phyloP scores from a whole-genome alignment of 108 stramenopile species.

The Nitzschia sp. region DNA sequence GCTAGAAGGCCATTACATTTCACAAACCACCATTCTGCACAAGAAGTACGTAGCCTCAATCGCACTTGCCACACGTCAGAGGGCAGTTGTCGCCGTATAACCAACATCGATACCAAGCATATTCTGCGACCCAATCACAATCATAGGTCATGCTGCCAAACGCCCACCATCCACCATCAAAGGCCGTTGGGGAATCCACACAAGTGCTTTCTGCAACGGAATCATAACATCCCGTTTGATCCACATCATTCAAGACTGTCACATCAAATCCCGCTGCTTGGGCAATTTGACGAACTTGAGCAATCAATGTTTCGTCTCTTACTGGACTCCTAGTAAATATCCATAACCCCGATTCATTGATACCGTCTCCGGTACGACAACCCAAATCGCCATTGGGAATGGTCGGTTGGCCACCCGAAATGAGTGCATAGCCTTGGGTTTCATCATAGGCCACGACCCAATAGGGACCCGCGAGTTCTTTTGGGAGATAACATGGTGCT shows the following conservation, averaged over 20 bases:
- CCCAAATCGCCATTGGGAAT: slow-evolving; percentile 4
- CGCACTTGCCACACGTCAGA: background rate
- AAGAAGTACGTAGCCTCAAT: no score
- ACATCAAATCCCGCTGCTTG: slow-evolving; percentile 45
- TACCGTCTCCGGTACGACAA: slow-evolving; percentile 21
- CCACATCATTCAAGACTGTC: slow-evolving; percentile 47
- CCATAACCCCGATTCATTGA: slow-evolving; percentile 49
- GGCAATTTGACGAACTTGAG: slow-evolving; percentile 37
- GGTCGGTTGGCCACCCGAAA: slow-evolving; percentile 52
- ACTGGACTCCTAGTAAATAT: slow-evolving; percentile 38
- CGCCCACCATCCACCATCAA: background rate
- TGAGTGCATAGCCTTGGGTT: slow-evolving; percentile 51
- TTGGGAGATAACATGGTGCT: slow-evolving; percentile 56
- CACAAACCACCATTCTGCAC: no score
- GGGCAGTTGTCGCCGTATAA: background rate
- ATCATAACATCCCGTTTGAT: slow-evolving; percentile 25
- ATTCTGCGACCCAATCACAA: background rate
- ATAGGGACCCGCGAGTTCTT: slow-evolving; percentile 46
- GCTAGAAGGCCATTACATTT: no score
- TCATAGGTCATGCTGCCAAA: background rate
- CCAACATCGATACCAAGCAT: background rate
- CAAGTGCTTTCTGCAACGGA: slow-evolving; percentile 7
- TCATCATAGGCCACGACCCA: slow-evolving; percentile 61
- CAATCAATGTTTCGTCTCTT: slow-evolving; percentile 28
- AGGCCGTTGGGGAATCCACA: background rate